These are phyloP conservation scores for Calocybe indica DNA, from an alignment of 768 basidiomycete species.

Conservation along the genomic window DNA sequence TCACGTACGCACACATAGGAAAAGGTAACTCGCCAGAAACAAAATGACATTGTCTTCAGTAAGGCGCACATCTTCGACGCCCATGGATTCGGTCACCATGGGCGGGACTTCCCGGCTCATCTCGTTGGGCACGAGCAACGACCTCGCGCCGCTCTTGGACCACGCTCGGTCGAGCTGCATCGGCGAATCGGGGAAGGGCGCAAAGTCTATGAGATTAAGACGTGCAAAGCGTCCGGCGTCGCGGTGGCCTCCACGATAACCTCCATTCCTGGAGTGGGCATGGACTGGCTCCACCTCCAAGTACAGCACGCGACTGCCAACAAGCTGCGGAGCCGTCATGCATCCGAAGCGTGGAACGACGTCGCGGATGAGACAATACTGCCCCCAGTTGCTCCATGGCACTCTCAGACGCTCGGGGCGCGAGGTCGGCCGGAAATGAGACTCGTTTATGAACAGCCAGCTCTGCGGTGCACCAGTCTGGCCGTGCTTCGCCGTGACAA, in stretches of 20 bases:
- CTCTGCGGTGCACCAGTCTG: slow-evolving; percentile 26
- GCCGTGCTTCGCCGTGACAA: slow-evolving; percentile 37
- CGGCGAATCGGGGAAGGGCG: slow-evolving; percentile 31
- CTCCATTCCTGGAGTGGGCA: slow-evolving; percentile 11
- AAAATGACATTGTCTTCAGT: slow-evolving; percentile 60
- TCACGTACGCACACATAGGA: neutral
- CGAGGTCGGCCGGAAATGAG: slow-evolving; percentile 39
- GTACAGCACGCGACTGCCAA: slow-evolving; percentile 43
- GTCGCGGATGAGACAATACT: slow-evolving; percentile 41
- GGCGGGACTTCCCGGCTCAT: slow-evolving; percentile 34
- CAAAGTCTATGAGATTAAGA: slow-evolving; percentile 39
- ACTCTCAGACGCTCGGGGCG: slow-evolving; percentile 38
- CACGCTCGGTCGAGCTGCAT: slow-evolving; percentile 26
- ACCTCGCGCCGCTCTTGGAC: slow-evolving; percentile 35
- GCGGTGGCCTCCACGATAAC: neutral
- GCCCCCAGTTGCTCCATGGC: slow-evolving; percentile 53
- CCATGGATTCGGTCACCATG: slow-evolving; percentile 36
- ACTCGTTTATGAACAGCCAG: slow-evolving; percentile 52
- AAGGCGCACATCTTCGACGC: slow-evolving; percentile 43
- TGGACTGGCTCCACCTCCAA: slow-evolving; percentile 31
- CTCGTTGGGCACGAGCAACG: slow-evolving; percentile 36
- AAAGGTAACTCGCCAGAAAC: slow-evolving; percentile 37
- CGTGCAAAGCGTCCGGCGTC: slow-evolving; percentile 15
- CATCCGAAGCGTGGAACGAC: slow-evolving; percentile 16
- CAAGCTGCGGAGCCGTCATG: slow-evolving; percentile 34